Evolutionary conservation across 2,329 filamentous ascomycete species (phyloP), one percentile per base, ranked within the genome.

Genomic region (Calonectria leucothoes): DNA sequence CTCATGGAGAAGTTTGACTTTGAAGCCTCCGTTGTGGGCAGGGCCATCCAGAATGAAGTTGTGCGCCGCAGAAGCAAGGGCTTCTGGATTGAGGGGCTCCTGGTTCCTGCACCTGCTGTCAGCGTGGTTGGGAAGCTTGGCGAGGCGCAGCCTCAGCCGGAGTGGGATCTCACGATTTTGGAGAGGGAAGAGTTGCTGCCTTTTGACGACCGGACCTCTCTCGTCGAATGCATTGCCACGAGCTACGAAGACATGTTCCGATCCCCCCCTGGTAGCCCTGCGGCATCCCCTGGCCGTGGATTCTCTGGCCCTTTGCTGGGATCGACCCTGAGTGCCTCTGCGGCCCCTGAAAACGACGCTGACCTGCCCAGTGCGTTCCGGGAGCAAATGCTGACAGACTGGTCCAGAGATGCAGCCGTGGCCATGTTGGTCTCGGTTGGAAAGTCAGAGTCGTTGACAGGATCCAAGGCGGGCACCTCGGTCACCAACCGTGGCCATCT

Each of bases 1-100:
- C 82, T 98, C 74, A 92, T 91, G 6, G 93, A 96, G 72, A 93
- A 91, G 69, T 96, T 98, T 75, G 91, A 94, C 57, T 93, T 97
- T 74, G 93, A 96, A 68, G 88, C 88, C 8, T 92, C 93, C 0
- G 87, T 89, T 0, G 89, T 94, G 23, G 95, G 95, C 10, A 89
- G 89, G 66, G 91, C 92, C 10, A 92, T 98, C 39, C 90, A 93
- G 69, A 92, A 91, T 71, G 96, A 98, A 82, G 94, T 98, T 71
- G 88, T 90, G 14, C 90, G 94, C 65, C 91, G 96, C 48, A 93
- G 92, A 80, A 92, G 89, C 78, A 93, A 94, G 81, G 89, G 92
- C 27, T 91, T 97, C 74, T 98, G 96, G 96, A 88, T 96, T 29
- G 90, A 94, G 70, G 91, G 90, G 61, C 88, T 98, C 51, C 89